Percentiles rank a stretch among this genome's conserved stretches.
Conservation (phyloP, 75 land plant species). For the Pinus albicaulis region DNA sequence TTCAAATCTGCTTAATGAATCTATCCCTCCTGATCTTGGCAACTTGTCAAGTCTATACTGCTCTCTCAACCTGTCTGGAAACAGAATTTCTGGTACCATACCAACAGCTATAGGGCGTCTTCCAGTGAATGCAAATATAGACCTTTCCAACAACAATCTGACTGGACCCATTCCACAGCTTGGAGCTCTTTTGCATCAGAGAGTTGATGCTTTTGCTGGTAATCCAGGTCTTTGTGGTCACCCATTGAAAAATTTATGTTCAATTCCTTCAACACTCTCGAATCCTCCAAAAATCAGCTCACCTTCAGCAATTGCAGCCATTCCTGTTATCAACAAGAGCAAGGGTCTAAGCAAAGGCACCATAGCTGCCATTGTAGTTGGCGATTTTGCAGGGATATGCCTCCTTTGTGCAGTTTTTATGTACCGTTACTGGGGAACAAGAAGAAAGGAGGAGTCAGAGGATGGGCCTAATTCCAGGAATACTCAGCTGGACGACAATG, state of each 20-base stretch:
- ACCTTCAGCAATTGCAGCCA: constrained; percentile 69
- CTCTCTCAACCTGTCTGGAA: constrained; percentile 51
- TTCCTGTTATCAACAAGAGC: constrained; percentile 31
- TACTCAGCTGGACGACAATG: neutral
- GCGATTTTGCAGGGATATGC: constrained; percentile 50
- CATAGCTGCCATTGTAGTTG: constrained; percentile 62
- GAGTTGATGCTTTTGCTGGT: constrained; percentile 42
- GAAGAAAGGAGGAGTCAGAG: constrained; percentile 16
- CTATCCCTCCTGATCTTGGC: constrained; percentile 51
- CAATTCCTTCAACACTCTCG: constrained; percentile 32
- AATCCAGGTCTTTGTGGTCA: constrained; percentile 63
- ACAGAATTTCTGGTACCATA: constrained; percentile 58
- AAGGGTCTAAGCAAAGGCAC: constrained; percentile 38
- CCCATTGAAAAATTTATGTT: constrained; percentile 35
- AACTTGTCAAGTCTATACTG: constrained; percentile 23
- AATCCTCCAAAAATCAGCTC: constrained; percentile 26
- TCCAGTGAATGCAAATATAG: constrained; percentile 51
- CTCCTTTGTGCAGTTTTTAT: constrained; percentile 46
- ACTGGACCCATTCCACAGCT: constrained; percentile 66
- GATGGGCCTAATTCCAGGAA: neutral
- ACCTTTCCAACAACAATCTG: constrained; percentile 73
- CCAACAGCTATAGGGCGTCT: constrained; percentile 41
- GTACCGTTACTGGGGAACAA: constrained; percentile 43
- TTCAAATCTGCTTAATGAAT: constrained; percentile 59
- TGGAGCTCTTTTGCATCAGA: constrained; percentile 27